Percentiles rank a stretch among this genome's conserved stretches.
Conservation (phyloP, 1,139 yeast species). For the Pichia sp. region DNA sequence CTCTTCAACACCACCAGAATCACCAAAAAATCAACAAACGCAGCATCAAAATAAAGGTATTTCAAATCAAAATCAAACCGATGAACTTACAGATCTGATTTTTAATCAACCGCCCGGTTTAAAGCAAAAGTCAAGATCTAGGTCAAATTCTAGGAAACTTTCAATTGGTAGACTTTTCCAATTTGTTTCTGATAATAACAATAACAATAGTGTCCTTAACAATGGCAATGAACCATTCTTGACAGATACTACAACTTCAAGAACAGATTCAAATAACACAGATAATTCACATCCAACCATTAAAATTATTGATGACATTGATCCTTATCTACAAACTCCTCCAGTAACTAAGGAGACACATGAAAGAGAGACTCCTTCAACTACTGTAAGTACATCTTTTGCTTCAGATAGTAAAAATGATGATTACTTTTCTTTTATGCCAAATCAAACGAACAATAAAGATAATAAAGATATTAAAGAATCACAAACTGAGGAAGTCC, state of each 20-base stretch:
- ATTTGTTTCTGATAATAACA: constrained; percentile 22
- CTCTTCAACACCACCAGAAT: neutral
- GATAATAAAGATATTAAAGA: neutral
- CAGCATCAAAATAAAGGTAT: neutral
- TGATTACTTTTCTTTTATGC: neutral
- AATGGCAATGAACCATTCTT: neutral
- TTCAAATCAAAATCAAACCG: neutral
- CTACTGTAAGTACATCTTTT: constrained; percentile 1
- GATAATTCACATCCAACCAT: constrained; percentile 3
- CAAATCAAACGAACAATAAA: neutral
- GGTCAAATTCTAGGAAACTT: constrained; percentile 29
- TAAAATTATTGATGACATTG: constrained; percentile 7
- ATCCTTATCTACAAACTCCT: constrained; percentile 18
- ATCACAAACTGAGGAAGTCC: constrained; percentile 9
- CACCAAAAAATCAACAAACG: neutral
- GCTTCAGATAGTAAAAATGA: neutral
- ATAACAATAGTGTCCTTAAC: neutral
- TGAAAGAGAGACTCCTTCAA: constrained; percentile 9
- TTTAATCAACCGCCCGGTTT: constrained; percentile 13
- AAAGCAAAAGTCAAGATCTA: constrained; percentile 22
- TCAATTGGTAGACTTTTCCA: constrained; percentile 28
- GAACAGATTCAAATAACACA: constrained; percentile 5
- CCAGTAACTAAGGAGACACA: constrained; percentile 14
- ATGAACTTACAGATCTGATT: constrained; percentile 1
- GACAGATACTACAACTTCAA: constrained; percentile 2